A percentile compares a stretch with the other conserved stretches of the same genome.
phyloP scores from a whole-genome alignment of 129 eudicot genomes.

The Apium graveolens region DNA sequence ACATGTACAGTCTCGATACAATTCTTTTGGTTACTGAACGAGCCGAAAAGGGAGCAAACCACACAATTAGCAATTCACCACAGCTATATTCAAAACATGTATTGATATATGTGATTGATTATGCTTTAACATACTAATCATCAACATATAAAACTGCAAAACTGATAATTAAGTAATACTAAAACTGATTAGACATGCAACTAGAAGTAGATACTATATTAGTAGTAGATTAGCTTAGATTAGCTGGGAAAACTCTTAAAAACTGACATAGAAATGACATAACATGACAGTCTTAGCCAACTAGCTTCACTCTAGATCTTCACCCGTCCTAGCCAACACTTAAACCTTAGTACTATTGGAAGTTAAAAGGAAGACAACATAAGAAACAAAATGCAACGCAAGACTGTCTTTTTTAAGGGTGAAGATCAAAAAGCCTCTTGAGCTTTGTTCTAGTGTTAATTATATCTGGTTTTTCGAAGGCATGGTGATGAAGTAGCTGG shows the following conservation, averaged over 20 bases:
- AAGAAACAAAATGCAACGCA: not conserved
- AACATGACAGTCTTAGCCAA: not conserved
- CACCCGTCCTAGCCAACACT: not conserved
- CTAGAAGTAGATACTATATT: not conserved
- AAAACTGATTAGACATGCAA: not conserved
- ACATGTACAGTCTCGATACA: too few relatives aligned
- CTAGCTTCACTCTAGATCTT: not conserved
- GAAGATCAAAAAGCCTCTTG: not conserved
- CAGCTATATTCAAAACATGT: too few relatives aligned
- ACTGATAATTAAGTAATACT: not conserved
- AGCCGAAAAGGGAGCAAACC: too few relatives aligned
- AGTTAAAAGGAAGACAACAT: not conserved
- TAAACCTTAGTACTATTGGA: not conserved
- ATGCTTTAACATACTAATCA: not conserved
- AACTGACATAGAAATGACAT: slow-evolving; percentile 3
- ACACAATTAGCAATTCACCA: too few relatives aligned
- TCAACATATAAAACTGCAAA: not conserved
- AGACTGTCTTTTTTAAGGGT: not conserved
- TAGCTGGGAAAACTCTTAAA: not conserved
- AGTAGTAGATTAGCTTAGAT: not conserved
- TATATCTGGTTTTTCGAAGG: not conserved
- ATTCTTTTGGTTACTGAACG: too few relatives aligned
- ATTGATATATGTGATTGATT: too few relatives aligned
- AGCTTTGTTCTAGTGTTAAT: not conserved
- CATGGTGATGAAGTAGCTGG: not conserved